These are phyloP conservation scores for Vitis vinifera DNA, from an alignment of 164 flowering plant genomes.

Conservation along the genomic window DNA sequence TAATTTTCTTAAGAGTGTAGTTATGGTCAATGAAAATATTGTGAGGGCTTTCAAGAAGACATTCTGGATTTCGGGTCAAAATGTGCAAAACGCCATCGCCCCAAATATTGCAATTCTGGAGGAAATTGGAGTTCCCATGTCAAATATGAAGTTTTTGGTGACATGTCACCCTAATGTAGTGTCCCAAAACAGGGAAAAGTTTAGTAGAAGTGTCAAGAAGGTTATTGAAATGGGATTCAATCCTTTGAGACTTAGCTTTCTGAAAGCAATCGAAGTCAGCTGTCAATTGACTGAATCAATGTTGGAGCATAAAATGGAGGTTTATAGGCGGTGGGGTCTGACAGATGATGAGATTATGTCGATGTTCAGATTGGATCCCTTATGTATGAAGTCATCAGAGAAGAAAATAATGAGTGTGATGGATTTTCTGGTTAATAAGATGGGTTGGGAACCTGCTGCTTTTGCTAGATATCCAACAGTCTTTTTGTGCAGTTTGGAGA, in stretches of 20 bases:
- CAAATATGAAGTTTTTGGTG: neutral
- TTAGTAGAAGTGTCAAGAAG: too few relatives aligned
- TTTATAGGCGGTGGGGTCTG: constrained; percentile 5
- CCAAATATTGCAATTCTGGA: neutral
- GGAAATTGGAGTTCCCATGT: too few relatives aligned
- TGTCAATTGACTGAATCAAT: neutral
- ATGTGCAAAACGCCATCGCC: neutral
- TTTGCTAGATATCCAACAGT: too few relatives aligned
- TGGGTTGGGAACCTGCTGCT: too few relatives aligned
- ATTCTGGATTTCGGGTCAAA: neutral
- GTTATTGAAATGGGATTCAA: too few relatives aligned
- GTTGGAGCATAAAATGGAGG: neutral
- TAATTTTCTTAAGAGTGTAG: constrained; percentile 15
- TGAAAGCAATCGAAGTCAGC: neutral
- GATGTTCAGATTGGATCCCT: neutral
- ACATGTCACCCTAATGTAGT: neutral
- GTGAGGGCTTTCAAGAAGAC: neutral
- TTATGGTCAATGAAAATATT: constrained; percentile 14
- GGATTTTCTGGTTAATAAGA: neutral
- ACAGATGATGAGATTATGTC: neutral
- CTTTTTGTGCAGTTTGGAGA: too few relatives aligned
- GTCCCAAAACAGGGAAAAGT: neutral
- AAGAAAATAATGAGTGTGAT: neutral
- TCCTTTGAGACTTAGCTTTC: neutral
- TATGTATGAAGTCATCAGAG: neutral